A percentile compares a stretch with the other conserved stretches of the same genome.
phyloP scores from a whole-genome alignment of 2,329 filamentous ascomycete species.

The Colletotrichum echinochloae region DNA sequence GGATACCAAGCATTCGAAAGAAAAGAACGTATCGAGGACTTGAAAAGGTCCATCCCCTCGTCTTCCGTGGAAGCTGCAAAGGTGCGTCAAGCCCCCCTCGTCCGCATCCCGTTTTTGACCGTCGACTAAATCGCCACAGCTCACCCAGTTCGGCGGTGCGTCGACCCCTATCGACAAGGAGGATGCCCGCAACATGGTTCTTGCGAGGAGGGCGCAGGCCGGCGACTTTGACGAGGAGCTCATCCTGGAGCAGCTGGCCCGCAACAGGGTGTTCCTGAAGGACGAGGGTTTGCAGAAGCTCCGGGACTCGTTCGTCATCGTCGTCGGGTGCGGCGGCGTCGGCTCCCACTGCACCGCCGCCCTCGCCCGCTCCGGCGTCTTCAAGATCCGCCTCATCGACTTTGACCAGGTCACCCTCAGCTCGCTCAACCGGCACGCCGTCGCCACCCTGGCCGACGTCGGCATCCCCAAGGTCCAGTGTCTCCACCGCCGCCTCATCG shows the following conservation, averaged over 20 bases:
- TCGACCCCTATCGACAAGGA: constrained; percentile 66
- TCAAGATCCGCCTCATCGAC: constrained; percentile 89
- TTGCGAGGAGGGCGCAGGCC: constrained; percentile 70
- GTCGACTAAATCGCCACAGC: constrained; percentile 54
- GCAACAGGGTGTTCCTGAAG: constrained; percentile 91
- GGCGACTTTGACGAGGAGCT: constrained; percentile 81
- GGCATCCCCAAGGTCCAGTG: constrained; percentile 92
- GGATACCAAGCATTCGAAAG: constrained; percentile 71
- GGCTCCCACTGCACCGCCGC: constrained; percentile 91
- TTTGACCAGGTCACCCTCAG: constrained; percentile 98
- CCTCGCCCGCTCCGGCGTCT: constrained; percentile 88
- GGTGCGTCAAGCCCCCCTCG: constrained; percentile 41
- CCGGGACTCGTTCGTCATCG: constrained; percentile 83
- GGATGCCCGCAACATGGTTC: constrained; percentile 68
- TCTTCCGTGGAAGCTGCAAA: constrained; percentile 49
- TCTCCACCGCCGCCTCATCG: constrained; percentile 81
- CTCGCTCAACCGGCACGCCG: constrained; percentile 93
- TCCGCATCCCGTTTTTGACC: background rate
- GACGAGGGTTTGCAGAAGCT: constrained; percentile 84
- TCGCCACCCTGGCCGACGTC: constrained; percentile 93
- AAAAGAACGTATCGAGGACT: constrained; percentile 63
- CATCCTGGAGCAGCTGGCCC: constrained; percentile 92
- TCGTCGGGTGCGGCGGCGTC: constrained; percentile 94
- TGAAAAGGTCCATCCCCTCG: constrained; percentile 71
- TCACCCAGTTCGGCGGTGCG: constrained; percentile 71